These are phyloP conservation scores for Trichophyton rubrum DNA, from an alignment of 2,329 filamentous ascomycete genomes.

Conservation along the genomic window DNA sequence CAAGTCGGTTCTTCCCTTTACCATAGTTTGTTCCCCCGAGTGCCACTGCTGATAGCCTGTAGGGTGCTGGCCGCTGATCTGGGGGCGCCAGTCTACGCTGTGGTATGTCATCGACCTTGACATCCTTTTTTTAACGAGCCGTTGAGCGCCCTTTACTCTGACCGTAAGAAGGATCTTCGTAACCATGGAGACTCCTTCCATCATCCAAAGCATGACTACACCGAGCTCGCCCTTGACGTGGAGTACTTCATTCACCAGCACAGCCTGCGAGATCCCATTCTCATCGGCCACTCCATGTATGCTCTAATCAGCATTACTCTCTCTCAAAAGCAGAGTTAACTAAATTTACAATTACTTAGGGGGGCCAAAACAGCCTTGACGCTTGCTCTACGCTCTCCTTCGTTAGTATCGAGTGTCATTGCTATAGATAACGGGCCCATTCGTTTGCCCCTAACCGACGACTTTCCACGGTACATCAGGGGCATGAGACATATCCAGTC, in stretches of 20 bases:
- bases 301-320: neutral
- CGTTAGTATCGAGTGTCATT: slow-evolving; percentile 14
- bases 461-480: slow-evolving; percentile 47
- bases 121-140: neutral
- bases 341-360: neutral
- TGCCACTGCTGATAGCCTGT: neutral
- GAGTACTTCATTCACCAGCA: slow-evolving; percentile 15
- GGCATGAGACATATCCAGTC: slow-evolving; percentile 67
- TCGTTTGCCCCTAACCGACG: slow-evolving; percentile 11
- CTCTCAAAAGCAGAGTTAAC: neutral
- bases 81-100: slow-evolving; percentile 1
- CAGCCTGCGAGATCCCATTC: slow-evolving; percentile 8
- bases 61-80: slow-evolving; percentile 5
- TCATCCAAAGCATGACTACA: slow-evolving; percentile 16
- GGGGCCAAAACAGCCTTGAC: slow-evolving; percentile 16
- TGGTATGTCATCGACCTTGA: neutral
- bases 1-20: neutral
- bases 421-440: slow-evolving; percentile 19
- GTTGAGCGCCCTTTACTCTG: neutral
- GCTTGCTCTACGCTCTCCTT: slow-evolving; percentile 15
- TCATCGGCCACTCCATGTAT: slow-evolving; percentile 9
- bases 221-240: slow-evolving; percentile 18
- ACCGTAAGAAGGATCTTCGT: neutral
- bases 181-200: slow-evolving; percentile 7
- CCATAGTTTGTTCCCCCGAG: neutral